phyloP scores from a whole-genome alignment of 192 early-diverging fungal species.

The Entophlyctis luteolus region DNA sequence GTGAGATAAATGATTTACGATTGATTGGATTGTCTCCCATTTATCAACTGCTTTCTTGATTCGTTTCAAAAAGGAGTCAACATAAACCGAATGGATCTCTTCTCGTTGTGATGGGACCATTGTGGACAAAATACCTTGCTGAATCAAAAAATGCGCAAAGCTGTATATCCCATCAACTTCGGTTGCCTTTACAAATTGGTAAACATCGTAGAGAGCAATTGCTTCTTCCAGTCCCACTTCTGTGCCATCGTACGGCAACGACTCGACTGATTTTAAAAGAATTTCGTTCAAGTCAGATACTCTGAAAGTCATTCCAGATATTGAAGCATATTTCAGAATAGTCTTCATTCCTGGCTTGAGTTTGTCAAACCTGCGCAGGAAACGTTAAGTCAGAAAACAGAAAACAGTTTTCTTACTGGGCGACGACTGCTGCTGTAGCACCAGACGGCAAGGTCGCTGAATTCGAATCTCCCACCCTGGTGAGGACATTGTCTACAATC shows the following conservation, averaged over 20 bases:
- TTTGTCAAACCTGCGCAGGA: slow-evolving; percentile 1
- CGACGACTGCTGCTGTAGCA: slow-evolving; percentile 22
- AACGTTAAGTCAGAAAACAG: background rate
- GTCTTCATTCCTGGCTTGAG: slow-evolving; percentile 15
- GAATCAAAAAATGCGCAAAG: slow-evolving; percentile 23
- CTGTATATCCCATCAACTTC: slow-evolving; percentile 3
- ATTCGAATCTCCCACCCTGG: background rate
- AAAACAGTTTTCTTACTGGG: slow-evolving; percentile 10
- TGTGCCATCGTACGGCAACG: background rate
- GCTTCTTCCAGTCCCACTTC: background rate
- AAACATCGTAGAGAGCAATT: slow-evolving; percentile 12
- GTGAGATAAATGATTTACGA: slow-evolving; percentile 21
- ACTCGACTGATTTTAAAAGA: slow-evolving; percentile 5
- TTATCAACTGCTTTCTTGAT: slow-evolving; percentile 2
- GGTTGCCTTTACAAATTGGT: slow-evolving; percentile 12
- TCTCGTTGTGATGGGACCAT: slow-evolving; percentile 28
- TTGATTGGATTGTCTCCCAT: slow-evolving; percentile 16
- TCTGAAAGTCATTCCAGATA: slow-evolving; percentile 22
- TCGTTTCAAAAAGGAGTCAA: slow-evolving; percentile 23
- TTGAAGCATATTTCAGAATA: slow-evolving; percentile 23
- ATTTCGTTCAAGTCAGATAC: slow-evolving; percentile 18
- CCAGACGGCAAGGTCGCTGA: slow-evolving; percentile 12
- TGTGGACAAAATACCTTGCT: slow-evolving; percentile 27
- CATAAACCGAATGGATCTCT: slow-evolving; percentile 21
- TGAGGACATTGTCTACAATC: background rate